A percentile compares a stretch with the other conserved stretches of the same genome.
Evolutionary conservation across 169 alveolate genomes (phyloP).

Genomic region (Plasmodium vivax): DNA sequence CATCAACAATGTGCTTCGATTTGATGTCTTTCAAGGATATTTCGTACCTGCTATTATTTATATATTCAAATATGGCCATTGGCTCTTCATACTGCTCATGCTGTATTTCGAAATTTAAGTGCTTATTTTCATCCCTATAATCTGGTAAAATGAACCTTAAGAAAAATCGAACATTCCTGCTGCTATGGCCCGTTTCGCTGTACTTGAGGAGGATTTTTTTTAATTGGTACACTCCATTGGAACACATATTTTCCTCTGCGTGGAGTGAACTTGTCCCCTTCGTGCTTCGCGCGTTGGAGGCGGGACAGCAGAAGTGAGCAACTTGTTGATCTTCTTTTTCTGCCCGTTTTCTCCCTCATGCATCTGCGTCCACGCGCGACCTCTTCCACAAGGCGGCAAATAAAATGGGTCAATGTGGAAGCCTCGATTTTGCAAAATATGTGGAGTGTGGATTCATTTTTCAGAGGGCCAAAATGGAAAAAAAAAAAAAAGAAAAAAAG

Average conservation of each 20-base stretch:
- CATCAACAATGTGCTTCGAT: conserved; percentile 85
- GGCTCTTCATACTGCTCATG: conserved; percentile 88
- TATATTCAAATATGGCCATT: conserved; percentile 81
- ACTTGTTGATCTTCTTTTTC: neutral
- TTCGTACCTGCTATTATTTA: conserved; percentile 84
- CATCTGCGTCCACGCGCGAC: neutral
- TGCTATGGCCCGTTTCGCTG: conserved; percentile 87
- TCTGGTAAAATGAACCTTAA: conserved; percentile 81
- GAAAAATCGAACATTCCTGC: conserved; percentile 83
- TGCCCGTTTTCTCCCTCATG: neutral
- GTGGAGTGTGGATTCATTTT: neutral
- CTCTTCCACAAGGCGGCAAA: neutral
- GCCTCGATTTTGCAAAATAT: neutral
- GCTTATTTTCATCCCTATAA: conserved; percentile 80
- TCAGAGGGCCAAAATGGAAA: neutral
- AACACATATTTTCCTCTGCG: conserved; percentile 74
- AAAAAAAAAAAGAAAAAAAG: neutral
- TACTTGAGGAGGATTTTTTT: conserved; percentile 78
- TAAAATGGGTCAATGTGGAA: neutral
- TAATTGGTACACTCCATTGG: conserved; percentile 84
- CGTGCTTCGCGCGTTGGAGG: neutral
- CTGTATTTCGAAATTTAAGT: conserved; percentile 80
- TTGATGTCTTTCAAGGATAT: conserved; percentile 86
- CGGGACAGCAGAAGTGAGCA: neutral
- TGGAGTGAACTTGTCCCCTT: neutral